Evolutionary conservation across 2,329 filamentous ascomycete genomes (phyloP).

Genomic region (Whalleya microplaca): DNA sequence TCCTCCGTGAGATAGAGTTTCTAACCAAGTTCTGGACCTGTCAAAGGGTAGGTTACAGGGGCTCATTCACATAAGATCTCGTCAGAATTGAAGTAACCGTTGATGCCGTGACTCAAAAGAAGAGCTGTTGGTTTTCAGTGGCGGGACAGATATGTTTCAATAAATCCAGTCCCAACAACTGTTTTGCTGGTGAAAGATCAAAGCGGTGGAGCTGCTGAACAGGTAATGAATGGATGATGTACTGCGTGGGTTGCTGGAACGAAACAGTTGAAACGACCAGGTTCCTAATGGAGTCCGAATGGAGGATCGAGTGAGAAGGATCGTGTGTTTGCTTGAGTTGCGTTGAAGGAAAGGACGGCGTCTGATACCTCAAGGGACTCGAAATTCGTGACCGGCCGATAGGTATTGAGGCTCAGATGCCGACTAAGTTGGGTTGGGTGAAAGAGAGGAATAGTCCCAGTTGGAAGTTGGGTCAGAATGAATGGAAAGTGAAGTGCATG

Average conservation of each 20-base stretch:
- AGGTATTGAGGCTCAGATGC: constrained; percentile 23
- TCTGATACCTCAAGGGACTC: constrained; percentile 26
- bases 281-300: constrained; percentile 35
- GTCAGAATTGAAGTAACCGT: neutral
- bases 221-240: constrained; percentile 8
- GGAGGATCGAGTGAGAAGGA: constrained; percentile 27
- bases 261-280: constrained; percentile 40
- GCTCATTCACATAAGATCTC: neutral
- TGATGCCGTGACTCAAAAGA: neutral
- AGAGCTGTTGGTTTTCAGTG: neutral
- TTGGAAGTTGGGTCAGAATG: constrained; percentile 21
- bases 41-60: constrained; percentile 1
- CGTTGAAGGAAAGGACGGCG: constrained; percentile 31
- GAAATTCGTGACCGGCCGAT: constrained; percentile 34
- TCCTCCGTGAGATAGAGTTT: neutral
- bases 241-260: constrained; percentile 29
- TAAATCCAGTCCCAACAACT: neutral
- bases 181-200: constrained; percentile 5
- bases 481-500: constrained; percentile 21
- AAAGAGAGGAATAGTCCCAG: constrained; percentile 32
- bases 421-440: constrained; percentile 27
- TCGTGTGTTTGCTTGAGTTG: constrained; percentile 11
- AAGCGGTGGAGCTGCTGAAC: neutral
- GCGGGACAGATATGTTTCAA: neutral
- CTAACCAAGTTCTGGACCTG: constrained; percentile 10